Base-by-base conservation (phyloP, 495 filamentous ascomycete genomes). In the Diplogelasinospora grovesii region DNA sequence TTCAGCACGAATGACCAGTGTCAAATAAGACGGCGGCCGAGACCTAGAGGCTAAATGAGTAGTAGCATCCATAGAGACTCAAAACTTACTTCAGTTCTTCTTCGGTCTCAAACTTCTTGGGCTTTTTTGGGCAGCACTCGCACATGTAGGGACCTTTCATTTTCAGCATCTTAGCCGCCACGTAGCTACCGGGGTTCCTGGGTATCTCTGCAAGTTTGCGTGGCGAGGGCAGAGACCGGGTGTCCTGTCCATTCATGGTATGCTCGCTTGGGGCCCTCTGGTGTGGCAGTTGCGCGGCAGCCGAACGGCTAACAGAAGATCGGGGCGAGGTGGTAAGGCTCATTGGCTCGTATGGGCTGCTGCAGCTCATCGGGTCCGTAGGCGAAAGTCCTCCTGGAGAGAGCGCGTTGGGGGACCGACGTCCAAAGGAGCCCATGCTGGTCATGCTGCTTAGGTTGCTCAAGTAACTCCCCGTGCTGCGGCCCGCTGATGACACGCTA, bases 71-170 rank as follows among this genome's bases (percentile, higher is more conserved):
- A 36, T 13, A 21, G 5, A 18, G n/a, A 16, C 19, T 9, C 11
- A 26, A 34, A 11, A 40, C 84, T 63, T 77, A 95, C 92, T 78
- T 82, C 33, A 97, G 69, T 41, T 95, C 89, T 30, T 89, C 82
- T 48, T 77, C 65, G 4, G 74, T 87, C 43, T 97, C 88, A 53
- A 98, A 98, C 52, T 96, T 96, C 58, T 95, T 96, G 1, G 92
- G 92, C 61, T 97, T 98, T 64, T 98, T 97, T 1, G 89, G 92
- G 67, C 92, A 98, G 60, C 92, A 98, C 52, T 95, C 87, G 61
- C 92, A 98, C 53, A 95, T 92, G 53, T 75, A 87, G 3, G 81
- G 69, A 8, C 65, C 68, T 33, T 69, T 68, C 15, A 70, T n/a
- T n/a, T n/a, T n/a, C n/a, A n/a, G n/a, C n/a, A n/a, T 47, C 43